A percentile compares a stretch with the other conserved stretches of the same genome.
phyloP scores from a whole-genome alignment of 2,329 filamentous ascomycete species.

The Neodidymelliopsis sp. region DNA sequence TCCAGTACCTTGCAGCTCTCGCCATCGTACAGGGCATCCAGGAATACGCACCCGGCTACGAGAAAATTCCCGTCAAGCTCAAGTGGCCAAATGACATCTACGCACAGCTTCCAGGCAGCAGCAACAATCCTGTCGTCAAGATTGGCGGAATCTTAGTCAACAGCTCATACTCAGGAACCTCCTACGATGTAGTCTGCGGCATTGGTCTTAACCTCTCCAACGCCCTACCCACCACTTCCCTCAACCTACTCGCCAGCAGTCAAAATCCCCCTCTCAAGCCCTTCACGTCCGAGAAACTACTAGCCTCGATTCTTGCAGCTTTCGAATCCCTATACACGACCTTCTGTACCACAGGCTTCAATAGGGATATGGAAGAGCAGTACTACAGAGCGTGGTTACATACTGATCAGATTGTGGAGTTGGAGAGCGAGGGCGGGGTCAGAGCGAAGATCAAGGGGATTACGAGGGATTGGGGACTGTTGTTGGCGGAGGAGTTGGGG shows the following conservation, averaged over 20 bases:
- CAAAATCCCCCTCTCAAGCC: constrained; percentile 53
- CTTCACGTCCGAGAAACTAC: constrained; percentile 78
- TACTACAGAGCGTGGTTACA: constrained; percentile 81
- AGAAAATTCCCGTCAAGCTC: constrained; percentile 77
- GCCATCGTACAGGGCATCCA: constrained; percentile 86
- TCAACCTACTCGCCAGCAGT: constrained; percentile 71
- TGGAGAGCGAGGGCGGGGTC: constrained; percentile 81
- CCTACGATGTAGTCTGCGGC: constrained; percentile 86
- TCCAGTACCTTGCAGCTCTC: constrained; percentile 91
- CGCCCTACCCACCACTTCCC: constrained; percentile 82
- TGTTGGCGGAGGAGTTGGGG: constrained; percentile 83
- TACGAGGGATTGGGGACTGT: constrained; percentile 86
- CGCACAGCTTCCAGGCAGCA: constrained; percentile 57
- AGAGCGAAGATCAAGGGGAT: constrained; percentile 84
- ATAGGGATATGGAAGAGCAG: constrained; percentile 70
- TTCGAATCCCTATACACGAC: constrained; percentile 79
- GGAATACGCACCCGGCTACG: constrained; percentile 78
- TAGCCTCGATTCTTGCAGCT: constrained; percentile 78
- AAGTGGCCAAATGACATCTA: constrained; percentile 98
- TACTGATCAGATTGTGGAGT: constrained; percentile 67
- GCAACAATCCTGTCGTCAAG: constrained; percentile 73
- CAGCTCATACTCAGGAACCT: constrained; percentile 76
- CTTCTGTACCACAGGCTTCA: constrained; percentile 81
- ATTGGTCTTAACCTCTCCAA: constrained; percentile 86
- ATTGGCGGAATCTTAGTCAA: constrained; percentile 94